Base-by-base conservation (phyloP, 192 early-diverging fungal species). In the Diversispora eburnea region DNA sequence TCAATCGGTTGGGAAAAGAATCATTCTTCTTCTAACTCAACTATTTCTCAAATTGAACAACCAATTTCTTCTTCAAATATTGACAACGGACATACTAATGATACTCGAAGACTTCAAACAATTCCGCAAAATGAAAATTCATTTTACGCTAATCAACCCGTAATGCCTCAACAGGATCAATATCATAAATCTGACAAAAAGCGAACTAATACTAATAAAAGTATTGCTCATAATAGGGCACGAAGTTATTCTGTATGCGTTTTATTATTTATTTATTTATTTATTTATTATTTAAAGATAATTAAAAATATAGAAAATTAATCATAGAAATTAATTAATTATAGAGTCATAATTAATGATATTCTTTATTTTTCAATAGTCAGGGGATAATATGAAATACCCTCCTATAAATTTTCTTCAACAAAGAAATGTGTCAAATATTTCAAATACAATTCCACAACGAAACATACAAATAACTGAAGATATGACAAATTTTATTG, bases 401-500 rank as follows among this genome's bases (percentile, higher is more conserved):
- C 3, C 4, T 62, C 41, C 17, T 6, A 63, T n/a, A 5, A 63
- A 46, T 15, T n/a, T 33, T 46, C 15, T 20, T 8, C 13, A 13
- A 15, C 17, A 45, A 33, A 0, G 13, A 46, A 43, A 49, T 3
- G 48, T 9, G 22, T n/a, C 64, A 3, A 9, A 20, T 49, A 0
- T 20, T 49, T 22, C 20, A 57, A 33, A 43, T 20, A 33, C 20
- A 10, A 0, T 20, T 12, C 72, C 70, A 55, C 75, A 73, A 54
- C 6, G 51, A 52, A 75, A 68, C 4, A 76, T 82, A 43, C 76
- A 76, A 47, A 78, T 77, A 12, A 82, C 81, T 15, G 22, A 75
- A 8, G 76, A 82, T 63, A 79, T 79, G 20, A 72, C 70, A 65
- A 77, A 73, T 25, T 82, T 82, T 25, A 73, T 65, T 42, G 73